These are phyloP conservation scores for Serendipita sp. DNA, from an alignment of 1,284 basidiomycete genomes.

Conservation along the genomic window DNA sequence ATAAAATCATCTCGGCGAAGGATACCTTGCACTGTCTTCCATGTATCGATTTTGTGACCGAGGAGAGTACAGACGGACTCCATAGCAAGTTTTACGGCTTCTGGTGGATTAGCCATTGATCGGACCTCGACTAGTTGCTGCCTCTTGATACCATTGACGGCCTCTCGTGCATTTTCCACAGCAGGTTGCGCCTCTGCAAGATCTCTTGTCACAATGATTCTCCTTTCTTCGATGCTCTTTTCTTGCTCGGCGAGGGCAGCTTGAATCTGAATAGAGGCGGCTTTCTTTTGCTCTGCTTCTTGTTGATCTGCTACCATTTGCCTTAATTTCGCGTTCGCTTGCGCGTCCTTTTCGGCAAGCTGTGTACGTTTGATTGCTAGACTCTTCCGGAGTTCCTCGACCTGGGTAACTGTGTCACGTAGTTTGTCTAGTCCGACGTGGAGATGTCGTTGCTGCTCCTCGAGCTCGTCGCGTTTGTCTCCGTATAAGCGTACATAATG, in stretches of 20 bases:
- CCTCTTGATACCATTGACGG: conserved; percentile 94
- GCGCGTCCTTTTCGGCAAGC: conserved; percentile 81
- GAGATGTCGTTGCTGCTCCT: conserved; percentile 97
- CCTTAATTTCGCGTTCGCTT: conserved; percentile 94
- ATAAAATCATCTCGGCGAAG: conserved; percentile 98
- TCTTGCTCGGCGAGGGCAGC: conserved; percentile 87
- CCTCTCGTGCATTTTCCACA: conserved; percentile 85
- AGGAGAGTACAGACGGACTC: conserved; percentile 96
- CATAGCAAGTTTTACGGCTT: conserved; percentile 96
- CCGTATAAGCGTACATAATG: conserved; percentile 94
- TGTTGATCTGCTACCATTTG: conserved; percentile 99
- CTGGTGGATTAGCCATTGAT: conserved; percentile 96
- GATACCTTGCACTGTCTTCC: conserved; percentile 92
- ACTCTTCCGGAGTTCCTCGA: conserved; percentile 90
- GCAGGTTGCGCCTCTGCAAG: conserved; percentile 97
- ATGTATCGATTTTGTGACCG: conserved; percentile 94
- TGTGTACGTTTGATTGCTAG: conserved; percentile 89
- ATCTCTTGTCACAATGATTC: conserved; percentile 83
- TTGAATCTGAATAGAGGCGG: conserved; percentile 91
- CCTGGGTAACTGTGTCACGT: conserved; percentile 86
- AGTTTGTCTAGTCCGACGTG: conserved; percentile 98
- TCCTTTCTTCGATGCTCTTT: conserved; percentile 75
- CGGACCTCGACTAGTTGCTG: conserved; percentile 96
- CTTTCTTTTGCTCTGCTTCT: conserved; percentile 95
- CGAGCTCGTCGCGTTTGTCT: conserved; percentile 96